Base-by-base conservation (phyloP, 257 asterid genomes). In the Nicotiana benthamiana region DNA sequence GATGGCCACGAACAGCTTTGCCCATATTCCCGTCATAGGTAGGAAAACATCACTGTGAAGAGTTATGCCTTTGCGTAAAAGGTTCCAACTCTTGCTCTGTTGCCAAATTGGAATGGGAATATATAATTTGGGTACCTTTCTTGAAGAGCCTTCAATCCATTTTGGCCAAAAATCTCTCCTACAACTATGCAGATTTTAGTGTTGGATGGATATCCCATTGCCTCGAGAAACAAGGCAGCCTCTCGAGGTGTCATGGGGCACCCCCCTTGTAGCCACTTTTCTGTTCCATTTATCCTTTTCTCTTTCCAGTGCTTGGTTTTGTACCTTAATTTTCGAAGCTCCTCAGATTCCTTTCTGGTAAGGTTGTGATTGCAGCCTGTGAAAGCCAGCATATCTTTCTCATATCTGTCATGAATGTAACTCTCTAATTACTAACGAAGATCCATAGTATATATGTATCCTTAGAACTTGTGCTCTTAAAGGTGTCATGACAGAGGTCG, bases 211-310 rank as follows among this genome's bases (percentile, higher is more conserved):
- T 81, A 87, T 26, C 86, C 90, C 78, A 87, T 34, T 26, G 90
- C 89, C 78, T 85, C 80, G 3, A 87, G 90, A 66, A 87, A 85
- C 6, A 87, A 3, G 64, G 84, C 86, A 26, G 90, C 87, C 79
- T 87, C 90, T 78, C 88, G 81, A 5, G 90, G 90, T 26, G 90
- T 87, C 87, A 87, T 81, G 0, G 90, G 90, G 15, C 90, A 87
- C 10, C 26, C 40, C 32, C 90, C 88, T 3, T 68, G 83, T 0
- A 83, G 82, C 53, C 90, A 36, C 59, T 82, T 43, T 4, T 82
- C 82, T 5, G 84, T 80, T n/a, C 90, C 81, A 27, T 87, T 87
- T 40, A 87, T 87, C 61, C 70, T 34, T 76, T 87, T 87, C 80
- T 85, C 86, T 61, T 85, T 87, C 90, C 90, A 87, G 67, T 85